Evolutionary conservation across 1,139 yeast species (phyloP).

Genomic region (Sugiyamaella paludigena): DNA sequence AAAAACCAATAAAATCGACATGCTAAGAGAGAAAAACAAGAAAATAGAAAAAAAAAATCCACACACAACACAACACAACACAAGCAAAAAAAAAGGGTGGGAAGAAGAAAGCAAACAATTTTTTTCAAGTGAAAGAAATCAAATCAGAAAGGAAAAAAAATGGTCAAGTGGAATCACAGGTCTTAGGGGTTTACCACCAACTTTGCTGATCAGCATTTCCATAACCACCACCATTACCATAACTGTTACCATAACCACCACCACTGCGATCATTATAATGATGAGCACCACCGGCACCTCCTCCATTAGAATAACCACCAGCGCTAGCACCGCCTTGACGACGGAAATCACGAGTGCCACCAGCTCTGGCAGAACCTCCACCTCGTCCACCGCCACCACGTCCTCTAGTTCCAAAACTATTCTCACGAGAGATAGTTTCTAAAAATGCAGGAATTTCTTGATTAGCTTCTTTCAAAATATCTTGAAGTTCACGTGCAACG

Average conservation of each 20-base stretch:
- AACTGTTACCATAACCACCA: slow-evolving; percentile 36
- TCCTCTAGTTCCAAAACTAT: slow-evolving; percentile 59
- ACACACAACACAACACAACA: slow-evolving; percentile 5
- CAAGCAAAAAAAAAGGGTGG: slow-evolving; percentile 4
- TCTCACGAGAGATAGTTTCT: slow-evolving; percentile 76
- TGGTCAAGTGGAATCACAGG: background rate
- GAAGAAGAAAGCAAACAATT: slow-evolving; percentile 1
- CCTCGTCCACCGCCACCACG: slow-evolving; percentile 57
- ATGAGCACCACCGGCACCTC: slow-evolving; percentile 31
- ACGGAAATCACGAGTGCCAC: slow-evolving; percentile 40
- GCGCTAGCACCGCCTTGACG: slow-evolving; percentile 34
- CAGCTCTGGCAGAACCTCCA: slow-evolving; percentile 43
- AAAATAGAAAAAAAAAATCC: background rate
- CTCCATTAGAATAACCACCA: slow-evolving; percentile 35
- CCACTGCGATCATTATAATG: slow-evolving; percentile 29
- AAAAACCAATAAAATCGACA: slow-evolving; percentile 7
- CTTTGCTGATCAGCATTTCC: slow-evolving; percentile 25
- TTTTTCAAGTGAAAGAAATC: background rate
- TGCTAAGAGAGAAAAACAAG: slow-evolving; percentile 10
- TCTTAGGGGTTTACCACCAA: slow-evolving; percentile 32
- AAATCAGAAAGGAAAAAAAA: background rate
- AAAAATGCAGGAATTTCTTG: slow-evolving; percentile 95
- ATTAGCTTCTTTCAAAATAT: slow-evolving; percentile 88
- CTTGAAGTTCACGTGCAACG: slow-evolving; percentile 83
- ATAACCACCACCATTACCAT: slow-evolving; percentile 37